These are phyloP conservation scores for Jacaranda copaia DNA, from an alignment of 257 asterid species.

Conservation along the genomic window DNA sequence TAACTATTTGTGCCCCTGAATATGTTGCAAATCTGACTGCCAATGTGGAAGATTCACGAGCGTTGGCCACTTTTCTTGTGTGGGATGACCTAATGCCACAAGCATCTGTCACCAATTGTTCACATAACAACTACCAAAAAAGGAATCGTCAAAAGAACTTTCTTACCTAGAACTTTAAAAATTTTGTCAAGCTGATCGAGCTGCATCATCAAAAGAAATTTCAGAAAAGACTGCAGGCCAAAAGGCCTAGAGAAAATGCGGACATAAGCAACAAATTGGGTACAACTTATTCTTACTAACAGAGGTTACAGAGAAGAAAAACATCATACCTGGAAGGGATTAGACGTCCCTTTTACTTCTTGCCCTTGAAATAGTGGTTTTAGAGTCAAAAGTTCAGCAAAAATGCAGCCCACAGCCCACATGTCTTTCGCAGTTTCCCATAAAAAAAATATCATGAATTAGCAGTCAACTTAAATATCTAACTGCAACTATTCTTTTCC, in stretches of 20 bases:
- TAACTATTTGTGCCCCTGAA: constrained; percentile 95
- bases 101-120: constrained; percentile 34
- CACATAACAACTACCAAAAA: constrained; percentile 22
- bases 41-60: constrained; percentile 95
- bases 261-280: constrained; percentile 9
- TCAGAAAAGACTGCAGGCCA: constrained; percentile 33
- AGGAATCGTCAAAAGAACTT: constrained; percentile 37
- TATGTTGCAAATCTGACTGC: constrained; percentile 82
- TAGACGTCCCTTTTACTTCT: constrained; percentile 95
- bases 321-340: constrained; percentile 85
- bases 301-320: constrained; percentile 33
- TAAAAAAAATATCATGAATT: constrained; percentile 37
- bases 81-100: constrained; percentile 87
- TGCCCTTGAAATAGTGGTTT: constrained; percentile 99
- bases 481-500: constrained; percentile 30
- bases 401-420: constrained; percentile 99
- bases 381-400: constrained; percentile 96
- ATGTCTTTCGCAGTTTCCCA: constrained; percentile 59
- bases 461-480: constrained; percentile 24
- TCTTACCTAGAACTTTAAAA: constrained; percentile 93
- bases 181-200: constrained; percentile 99
- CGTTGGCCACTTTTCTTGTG: constrained; percentile 92
- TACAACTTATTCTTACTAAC: constrained; percentile 4
- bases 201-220: constrained; percentile 57
- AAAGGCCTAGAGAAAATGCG: constrained; percentile 16